phyloP scores from a whole-genome alignment of 805 yeast genomes.

The Metschnikowia hibisci region DNA sequence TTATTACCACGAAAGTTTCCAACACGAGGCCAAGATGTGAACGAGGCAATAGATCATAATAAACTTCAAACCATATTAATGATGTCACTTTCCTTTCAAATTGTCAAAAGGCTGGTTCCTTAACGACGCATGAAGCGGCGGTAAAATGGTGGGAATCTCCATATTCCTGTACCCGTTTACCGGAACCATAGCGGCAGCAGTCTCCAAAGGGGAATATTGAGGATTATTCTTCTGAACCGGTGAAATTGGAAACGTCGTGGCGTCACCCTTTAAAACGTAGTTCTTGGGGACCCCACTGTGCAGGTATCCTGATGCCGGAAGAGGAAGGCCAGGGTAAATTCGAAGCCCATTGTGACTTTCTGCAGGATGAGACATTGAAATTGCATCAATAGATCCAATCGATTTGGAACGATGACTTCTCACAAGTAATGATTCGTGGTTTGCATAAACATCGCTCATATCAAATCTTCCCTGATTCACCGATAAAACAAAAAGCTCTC shows the following conservation, averaged over 20 bases:
- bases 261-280: conserved; percentile 1
- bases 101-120: background rate
- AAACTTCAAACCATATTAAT: too few species aligned
- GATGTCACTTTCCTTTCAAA: background rate
- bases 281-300: background rate
- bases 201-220: background rate
- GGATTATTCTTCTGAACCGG: background rate
- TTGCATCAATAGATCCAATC: conserved; percentile 6
- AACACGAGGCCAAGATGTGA: conserved; percentile 2
- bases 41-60: too few species aligned
- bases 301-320: background rate
- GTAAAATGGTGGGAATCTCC: conserved; percentile 2
- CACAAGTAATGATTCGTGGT: conserved; percentile 9
- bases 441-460: conserved; percentile 5
- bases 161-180: background rate
- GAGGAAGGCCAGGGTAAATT: background rate
- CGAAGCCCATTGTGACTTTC: background rate
- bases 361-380: background rate
- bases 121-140: conserved; percentile 1
- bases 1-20: conserved; percentile 21
- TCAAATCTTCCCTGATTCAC: conserved; percentile 8
- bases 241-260: background rate
- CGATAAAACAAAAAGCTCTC: conserved; percentile 11
- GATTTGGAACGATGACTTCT: conserved; percentile 9
- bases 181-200: background rate